Evolutionary conservation across 371 early-diverging fungal species (phyloP), one percentile per base, ranked within the genome.

Genomic region (Caulochytrium protostelioides): DNA sequence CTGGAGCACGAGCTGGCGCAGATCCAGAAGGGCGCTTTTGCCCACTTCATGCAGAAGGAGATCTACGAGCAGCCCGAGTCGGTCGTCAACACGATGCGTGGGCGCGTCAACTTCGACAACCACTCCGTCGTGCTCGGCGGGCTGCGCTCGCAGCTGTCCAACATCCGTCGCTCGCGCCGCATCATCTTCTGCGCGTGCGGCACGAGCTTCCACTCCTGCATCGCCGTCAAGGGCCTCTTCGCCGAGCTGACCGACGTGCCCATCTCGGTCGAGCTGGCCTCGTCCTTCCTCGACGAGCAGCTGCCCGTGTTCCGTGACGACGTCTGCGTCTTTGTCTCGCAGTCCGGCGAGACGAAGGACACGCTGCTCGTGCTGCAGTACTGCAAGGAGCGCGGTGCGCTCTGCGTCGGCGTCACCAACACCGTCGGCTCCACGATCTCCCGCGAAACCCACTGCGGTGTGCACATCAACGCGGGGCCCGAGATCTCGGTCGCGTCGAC

Each of bases 1-100:
- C 65, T 98, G 32, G 95, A 98, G 62, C 80, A 84, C 44, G 97
- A 98, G 55, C 62, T 98, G 23, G 91, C 87, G 26, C 79, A 83
- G 45, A 94, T 98, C 60, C 52, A 57, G 41, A 56, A 55, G 52
- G 97, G 92, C 34, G 62, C 65, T 38, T 99, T 89, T 54, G 79
- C 82, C 25, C 97, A 97, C 69, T 98, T 95, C 56, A 99, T 98
- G 98, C 78, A 85, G 50, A 99, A 99, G 74, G 99, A 99, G 65
- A 97, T 99, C 43, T 92, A 78, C 49, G 99, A 99, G 62, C 98
- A 98, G 65, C 83, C 91, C 42, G 97, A 97, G 54, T 90, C 94
- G 2, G 89, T 98, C 24, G 81, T 97, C 44, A 99, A 97, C 76
- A 97, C 98, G 41, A 97, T 98, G 87, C 80, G 97, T 64, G 98